phyloP scores from a whole-genome alignment of 352 stramenopile species.

The Globisporangium sylvaticum region DNA sequence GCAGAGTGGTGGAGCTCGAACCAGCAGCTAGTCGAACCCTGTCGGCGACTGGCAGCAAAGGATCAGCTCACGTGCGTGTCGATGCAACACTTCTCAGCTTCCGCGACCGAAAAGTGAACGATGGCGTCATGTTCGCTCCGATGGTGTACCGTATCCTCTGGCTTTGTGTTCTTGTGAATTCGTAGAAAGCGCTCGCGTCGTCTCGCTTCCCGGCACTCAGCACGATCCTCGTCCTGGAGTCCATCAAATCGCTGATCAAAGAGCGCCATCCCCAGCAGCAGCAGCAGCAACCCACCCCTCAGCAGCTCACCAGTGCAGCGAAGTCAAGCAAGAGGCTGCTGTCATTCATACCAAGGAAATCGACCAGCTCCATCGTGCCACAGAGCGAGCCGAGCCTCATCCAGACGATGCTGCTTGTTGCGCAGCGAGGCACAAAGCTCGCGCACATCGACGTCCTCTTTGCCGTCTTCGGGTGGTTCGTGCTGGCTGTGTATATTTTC shows the following conservation, averaged over 20 bases:
- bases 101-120: background rate
- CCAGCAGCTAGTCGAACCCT: background rate
- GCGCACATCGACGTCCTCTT: background rate
- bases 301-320: background rate
- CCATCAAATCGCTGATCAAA: conserved; percentile 10
- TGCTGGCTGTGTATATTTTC: conserved; percentile 1
- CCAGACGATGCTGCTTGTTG: background rate
- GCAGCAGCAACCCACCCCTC: background rate
- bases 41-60: background rate
- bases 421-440: background rate
- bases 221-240: conserved; percentile 4
- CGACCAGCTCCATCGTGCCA: background rate
- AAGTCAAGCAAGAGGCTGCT: background rate
- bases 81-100: conserved; percentile 2
- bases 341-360: background rate
- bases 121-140: background rate
- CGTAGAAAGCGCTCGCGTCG: background rate
- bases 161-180: conserved; percentile 3
- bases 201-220: background rate
- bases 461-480: background rate
- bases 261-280: background rate
- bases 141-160: background rate
- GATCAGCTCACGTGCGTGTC: background rate
- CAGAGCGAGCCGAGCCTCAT: background rate
- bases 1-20: background rate